phyloP scores from a whole-genome alignment of 441 rosid species.

The Viola pubescens region DNA sequence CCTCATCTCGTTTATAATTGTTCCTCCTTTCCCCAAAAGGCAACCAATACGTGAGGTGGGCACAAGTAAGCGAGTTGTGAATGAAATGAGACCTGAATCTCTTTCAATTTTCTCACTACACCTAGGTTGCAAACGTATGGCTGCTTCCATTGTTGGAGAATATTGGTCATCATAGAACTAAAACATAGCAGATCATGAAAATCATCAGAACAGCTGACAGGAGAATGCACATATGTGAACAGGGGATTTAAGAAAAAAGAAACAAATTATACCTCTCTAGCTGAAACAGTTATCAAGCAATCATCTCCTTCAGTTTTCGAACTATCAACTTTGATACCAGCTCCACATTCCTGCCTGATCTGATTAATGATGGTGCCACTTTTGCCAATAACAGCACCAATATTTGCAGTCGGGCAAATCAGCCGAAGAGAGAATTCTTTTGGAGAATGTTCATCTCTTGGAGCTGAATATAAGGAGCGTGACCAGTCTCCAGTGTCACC shows the following conservation, averaged over 20 bases:
- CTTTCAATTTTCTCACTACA: conserved; percentile 91
- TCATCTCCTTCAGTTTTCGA: conserved; percentile 74
- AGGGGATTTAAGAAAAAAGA: neutral
- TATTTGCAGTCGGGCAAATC: conserved; percentile 69
- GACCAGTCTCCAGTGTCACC: conserved; percentile 77
- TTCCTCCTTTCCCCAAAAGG: conserved; percentile 93
- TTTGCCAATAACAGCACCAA: conserved; percentile 84
- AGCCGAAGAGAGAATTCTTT: conserved; percentile 77
- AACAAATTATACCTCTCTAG: conserved; percentile 60
- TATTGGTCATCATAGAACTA: conserved; percentile 72
- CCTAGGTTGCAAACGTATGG: conserved; percentile 73
- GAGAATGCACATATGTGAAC: neutral
- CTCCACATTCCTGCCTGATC: conserved; percentile 82
- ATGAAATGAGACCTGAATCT: conserved; percentile 80
- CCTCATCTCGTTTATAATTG: conserved; percentile 87
- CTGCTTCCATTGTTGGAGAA: conserved; percentile 92
- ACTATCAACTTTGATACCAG: conserved; percentile 78
- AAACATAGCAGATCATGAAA: conserved; percentile 11
- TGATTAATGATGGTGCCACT: conserved; percentile 84
- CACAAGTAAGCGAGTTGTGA: conserved; percentile 85
- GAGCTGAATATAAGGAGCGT: conserved; percentile 68
- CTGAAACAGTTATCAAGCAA: conserved; percentile 67
- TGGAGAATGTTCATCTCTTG: conserved; percentile 65
- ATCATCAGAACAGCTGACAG: conserved; percentile 8
- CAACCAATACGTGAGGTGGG: conserved; percentile 94